phyloP scores from a whole-genome alignment of 2,329 filamentous ascomycete species.

The Stagonosporopsis vannaccii region DNA sequence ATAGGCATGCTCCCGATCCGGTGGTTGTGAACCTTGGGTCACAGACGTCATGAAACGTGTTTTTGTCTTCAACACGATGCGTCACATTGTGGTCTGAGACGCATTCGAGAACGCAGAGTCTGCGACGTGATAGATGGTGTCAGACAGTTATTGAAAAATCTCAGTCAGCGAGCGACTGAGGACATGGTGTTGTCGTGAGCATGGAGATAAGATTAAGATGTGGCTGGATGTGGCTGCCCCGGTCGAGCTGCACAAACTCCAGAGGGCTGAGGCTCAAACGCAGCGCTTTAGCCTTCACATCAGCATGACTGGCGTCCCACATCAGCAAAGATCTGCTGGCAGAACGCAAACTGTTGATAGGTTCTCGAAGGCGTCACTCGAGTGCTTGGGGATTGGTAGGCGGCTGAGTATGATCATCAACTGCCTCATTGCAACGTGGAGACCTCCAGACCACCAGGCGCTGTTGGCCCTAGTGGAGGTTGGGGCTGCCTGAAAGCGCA shows the following conservation, averaged over 20 bases:
- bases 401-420: slow-evolving; percentile 3
- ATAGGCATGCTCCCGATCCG: slow-evolving; percentile 6
- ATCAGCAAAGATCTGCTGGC: slow-evolving; percentile 14
- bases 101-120: background rate
- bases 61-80: background rate
- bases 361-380: background rate
- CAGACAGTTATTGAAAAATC: background rate
- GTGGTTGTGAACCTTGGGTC: slow-evolving; percentile 2
- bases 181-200: background rate
- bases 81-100: slow-evolving; percentile 3
- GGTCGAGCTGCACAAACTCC: background rate
- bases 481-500: slow-evolving; percentile 11
- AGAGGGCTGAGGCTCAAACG: slow-evolving; percentile 1
- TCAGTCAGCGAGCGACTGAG: background rate
- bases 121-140: background rate
- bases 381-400: background rate
- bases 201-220: slow-evolving; percentile 2
- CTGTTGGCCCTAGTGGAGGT: slow-evolving; percentile 9
- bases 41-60: slow-evolving; percentile 10
- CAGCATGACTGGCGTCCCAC: slow-evolving; percentile 6
- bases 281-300: background rate
- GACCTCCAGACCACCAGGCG: slow-evolving; percentile 8
- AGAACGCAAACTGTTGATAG: slow-evolving; percentile 7
- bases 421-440: slow-evolving; percentile 16
- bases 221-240: slow-evolving; percentile 14